Conservation (phyloP, 257 asterid species). For the Gardenia jasminoides region DNA sequence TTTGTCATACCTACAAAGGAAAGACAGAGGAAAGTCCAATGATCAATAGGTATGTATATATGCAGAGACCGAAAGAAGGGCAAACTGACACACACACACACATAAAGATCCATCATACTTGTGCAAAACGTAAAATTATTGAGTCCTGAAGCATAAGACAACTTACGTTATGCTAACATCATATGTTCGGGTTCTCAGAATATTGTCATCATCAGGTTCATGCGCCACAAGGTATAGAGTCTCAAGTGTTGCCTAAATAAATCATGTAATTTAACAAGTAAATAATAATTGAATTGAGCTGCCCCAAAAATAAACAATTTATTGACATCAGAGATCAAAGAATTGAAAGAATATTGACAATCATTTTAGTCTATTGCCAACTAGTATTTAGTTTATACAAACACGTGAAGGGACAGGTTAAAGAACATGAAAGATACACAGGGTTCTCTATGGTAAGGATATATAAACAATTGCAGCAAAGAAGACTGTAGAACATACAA, state of each 20-base stretch:
- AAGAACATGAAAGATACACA: too few relatives aligned
- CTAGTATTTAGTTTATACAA: neutral
- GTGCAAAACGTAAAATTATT: neutral
- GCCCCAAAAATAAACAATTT: neutral
- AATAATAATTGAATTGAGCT: conserved; percentile 1
- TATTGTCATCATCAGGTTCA: conserved; percentile 96
- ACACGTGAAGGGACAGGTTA: too few relatives aligned
- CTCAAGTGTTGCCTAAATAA: conserved; percentile 76
- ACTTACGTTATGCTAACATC: conserved; percentile 98
- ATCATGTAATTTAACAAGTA: conserved; percentile 8
- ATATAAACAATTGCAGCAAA: neutral
- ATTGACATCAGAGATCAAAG: neutral
- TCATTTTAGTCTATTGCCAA: neutral
- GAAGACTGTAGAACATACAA: neutral
- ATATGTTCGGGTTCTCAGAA: conserved; percentile 88
- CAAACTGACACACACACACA: too few relatives aligned
- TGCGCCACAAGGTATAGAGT: conserved; percentile 71
- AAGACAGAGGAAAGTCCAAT: neutral
- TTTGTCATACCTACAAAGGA: conserved; percentile 76
- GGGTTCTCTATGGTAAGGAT: neutral
- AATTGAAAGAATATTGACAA: neutral
- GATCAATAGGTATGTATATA: neutral
- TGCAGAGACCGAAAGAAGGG: too few relatives aligned
- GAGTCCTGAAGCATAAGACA: neutral
- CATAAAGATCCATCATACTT: neutral